phyloP scores from a whole-genome alignment of 805 yeast genomes.

The Candida fluviatilis region DNA sequence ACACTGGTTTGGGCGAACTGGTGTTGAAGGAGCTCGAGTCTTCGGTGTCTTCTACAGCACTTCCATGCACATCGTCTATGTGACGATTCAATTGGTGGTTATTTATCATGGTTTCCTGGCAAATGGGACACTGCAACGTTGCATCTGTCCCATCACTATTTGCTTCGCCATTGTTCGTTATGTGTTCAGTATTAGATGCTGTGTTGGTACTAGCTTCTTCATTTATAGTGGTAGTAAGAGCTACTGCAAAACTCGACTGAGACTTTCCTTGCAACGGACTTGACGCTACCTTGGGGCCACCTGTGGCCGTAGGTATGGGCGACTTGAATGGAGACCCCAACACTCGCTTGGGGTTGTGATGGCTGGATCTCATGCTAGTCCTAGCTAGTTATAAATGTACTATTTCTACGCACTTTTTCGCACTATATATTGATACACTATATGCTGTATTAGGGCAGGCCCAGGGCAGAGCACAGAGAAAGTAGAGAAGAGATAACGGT shows the following conservation, averaged over 20 bases:
- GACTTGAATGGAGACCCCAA: constrained; percentile 24
- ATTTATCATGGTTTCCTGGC: constrained; percentile 54
- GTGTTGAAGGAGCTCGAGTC: constrained; percentile 25
- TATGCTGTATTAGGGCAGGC: too few species aligned
- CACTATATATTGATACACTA: too few species aligned
- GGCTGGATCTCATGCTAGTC: background rate
- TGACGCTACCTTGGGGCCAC: background rate
- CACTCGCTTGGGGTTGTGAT: constrained; percentile 10
- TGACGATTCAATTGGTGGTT: constrained; percentile 60
- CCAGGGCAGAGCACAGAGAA: too few species aligned
- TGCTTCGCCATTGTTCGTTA: too few species aligned
- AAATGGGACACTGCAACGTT: constrained; percentile 64
- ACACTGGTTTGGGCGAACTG: too few species aligned
- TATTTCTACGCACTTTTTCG: too few species aligned
- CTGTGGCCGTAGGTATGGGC: constrained; percentile 10
- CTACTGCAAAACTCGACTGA: background rate
- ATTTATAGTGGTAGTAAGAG: background rate
- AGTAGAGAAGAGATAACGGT: too few species aligned
- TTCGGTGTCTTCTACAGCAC: constrained; percentile 14
- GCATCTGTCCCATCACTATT: too few species aligned
- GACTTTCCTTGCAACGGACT: constrained; percentile 1
- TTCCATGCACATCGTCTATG: constrained; percentile 62
- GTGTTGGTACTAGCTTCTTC: background rate
- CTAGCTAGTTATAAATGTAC: too few species aligned
- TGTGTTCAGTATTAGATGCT: too few species aligned